Evolutionary conservation across 352 stramenopile species (phyloP), one percentile per base, ranked within the genome.

Genomic region (Globisporangium cylindrosporum): DNA sequence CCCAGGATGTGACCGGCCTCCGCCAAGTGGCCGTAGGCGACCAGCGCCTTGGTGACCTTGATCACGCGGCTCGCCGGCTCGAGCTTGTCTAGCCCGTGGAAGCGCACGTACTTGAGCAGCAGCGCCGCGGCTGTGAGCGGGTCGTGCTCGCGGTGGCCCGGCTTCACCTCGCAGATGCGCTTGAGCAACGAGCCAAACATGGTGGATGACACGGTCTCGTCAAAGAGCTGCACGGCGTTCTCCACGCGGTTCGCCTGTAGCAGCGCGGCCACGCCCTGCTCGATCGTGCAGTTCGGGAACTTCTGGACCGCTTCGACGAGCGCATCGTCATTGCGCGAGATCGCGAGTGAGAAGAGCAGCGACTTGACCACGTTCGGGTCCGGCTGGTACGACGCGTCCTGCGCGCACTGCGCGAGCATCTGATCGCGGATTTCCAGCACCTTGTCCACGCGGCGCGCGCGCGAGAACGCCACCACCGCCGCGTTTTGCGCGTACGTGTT

Each of bases 401-500:
- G 14, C 1, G 14, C 61, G 24, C 56, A 66, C 66, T 69, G 48
- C n/a, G 49, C 51, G 1, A 67, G 9, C 3, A 88, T 58, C 41
- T 58, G 46, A 36, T 89, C 77, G 18, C 77, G 78, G 41, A 93
- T 79, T n/a, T 67, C 71, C 36, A 89, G 64, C 54, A 95, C 84
- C 32, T 86, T 70, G 49, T 90, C 82, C 6, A 81, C 71, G 3
- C 68, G 69, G 55, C 74, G 74, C 29, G 79, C 72, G 29, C 86
- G 86, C 22, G 88, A 92, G 66, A 92, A 93, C 1, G 86, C 86
- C 6, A 79, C 70, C 63, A 93, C 82, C 7, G 86, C 84, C 10
- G 88, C 88, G 59, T 93, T 93, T 62, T 82, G 82, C 27, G 86
- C 88, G 54, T 92, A 95, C 56, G 86, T 82, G 64, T 95, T 95